These are phyloP conservation scores for Teunomyces aglyptinius DNA, from an alignment of 805 yeast species.

Conservation along the genomic window DNA sequence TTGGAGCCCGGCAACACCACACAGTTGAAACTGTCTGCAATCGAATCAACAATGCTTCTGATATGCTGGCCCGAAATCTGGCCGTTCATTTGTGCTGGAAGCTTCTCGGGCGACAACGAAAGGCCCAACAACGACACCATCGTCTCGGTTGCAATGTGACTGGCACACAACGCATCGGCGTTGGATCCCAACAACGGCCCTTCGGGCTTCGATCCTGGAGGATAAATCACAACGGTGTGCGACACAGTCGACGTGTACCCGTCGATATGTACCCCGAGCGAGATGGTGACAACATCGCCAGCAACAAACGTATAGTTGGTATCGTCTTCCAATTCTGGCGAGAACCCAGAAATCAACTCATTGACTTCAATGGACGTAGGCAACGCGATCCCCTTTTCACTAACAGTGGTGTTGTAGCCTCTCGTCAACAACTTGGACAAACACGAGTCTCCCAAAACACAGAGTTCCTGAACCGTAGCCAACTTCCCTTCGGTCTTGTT, in stretches of 20 bases:
- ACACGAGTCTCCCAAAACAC: slow-evolving; percentile 79
- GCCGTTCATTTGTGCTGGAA: slow-evolving; percentile 53
- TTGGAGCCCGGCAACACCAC: slow-evolving; percentile 88
- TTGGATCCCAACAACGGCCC: slow-evolving; percentile 82
- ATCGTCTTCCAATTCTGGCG: slow-evolving; percentile 78
- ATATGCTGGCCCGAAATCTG: slow-evolving; percentile 67
- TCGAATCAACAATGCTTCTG: slow-evolving; percentile 74
- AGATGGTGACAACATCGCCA: slow-evolving; percentile 85
- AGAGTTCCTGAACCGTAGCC: slow-evolving; percentile 64
- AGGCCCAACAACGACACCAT: slow-evolving; percentile 74
- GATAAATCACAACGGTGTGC: slow-evolving; percentile 84
- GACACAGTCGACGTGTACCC: slow-evolving; percentile 88
- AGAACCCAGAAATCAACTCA: slow-evolving; percentile 71
- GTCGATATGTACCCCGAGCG: slow-evolving; percentile 89
- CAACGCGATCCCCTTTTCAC: slow-evolving; percentile 88
- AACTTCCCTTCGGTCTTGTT: slow-evolving; percentile 40
- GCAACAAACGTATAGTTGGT: slow-evolving; percentile 48
- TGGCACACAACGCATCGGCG: slow-evolving; percentile 89
- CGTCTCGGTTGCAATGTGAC: slow-evolving; percentile 86
- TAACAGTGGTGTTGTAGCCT: slow-evolving; percentile 59
- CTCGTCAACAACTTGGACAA: slow-evolving; percentile 56
- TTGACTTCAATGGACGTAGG: slow-evolving; percentile 90
- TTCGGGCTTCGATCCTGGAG: slow-evolving; percentile 58
- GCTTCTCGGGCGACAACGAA: slow-evolving; percentile 70
- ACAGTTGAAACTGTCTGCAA: slow-evolving; percentile 83